Base-by-base conservation (phyloP, 306 rosid genomes). In the Astragalus glycyphyllos region DNA sequence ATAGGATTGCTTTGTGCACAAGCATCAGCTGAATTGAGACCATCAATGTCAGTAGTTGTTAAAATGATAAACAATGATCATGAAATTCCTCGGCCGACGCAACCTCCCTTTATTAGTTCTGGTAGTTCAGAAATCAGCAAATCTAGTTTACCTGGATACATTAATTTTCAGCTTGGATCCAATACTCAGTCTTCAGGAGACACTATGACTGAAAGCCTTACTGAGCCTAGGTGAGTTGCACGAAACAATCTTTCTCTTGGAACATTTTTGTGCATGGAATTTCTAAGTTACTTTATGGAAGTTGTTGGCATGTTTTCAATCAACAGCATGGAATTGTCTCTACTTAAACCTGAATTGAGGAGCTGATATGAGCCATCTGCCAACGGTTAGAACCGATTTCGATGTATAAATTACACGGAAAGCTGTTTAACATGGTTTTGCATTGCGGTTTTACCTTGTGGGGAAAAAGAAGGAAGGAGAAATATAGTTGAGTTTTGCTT, bases 1-100 rank as follows among this genome's bases (percentile, higher is more conserved):
- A 81, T 81, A 60, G 85, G 82, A 8, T 23, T 81, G 61, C 77
- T 77, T 17, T 81, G 79, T 46, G 73, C 42, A 38, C 84, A 76
- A 71, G 84, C 84, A 14, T 76, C 78, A 1, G 51, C 81, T 4
- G 77, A 71, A 40, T 69, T 75, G 57, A 60, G 84, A 58, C 84
- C 81, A 42, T 47, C 75, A 2, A 81, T 81, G 84, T 76, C 81
- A 50, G 62, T 42, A 51, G 81, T 71, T 42, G 81, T 76, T 8
- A 8, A 68, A 76, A 76, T 81, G 84, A 75, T 81, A 7, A 65
- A 6, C n/a, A 34, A 26, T 61, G 65, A 71, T 13, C 60, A 81
- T 32, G 68, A 71, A 64, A 71, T 81, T 32, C 1, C 59, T 65
- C 32, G 57, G 32, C 79, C 73, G 47, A 75, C 45, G 11, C 79